Evolutionary conservation across 345 rosid genomes (phyloP), one percentile per base, ranked within the genome.

Genomic region (Kandelia obovata): DNA sequence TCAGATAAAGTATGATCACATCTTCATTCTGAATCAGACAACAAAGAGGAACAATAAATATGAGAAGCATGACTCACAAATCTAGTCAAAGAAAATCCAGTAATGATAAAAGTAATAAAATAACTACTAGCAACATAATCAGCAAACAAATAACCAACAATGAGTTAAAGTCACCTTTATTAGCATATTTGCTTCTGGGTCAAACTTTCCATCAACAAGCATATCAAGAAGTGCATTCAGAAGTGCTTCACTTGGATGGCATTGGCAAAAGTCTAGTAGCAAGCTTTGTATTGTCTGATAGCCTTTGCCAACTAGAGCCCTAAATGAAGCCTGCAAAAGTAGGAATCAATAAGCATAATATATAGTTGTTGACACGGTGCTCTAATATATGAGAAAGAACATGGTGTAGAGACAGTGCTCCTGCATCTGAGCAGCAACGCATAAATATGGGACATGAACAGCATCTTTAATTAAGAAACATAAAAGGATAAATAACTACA

Each of bases 161-260:
- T 21, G 26, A 21, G 8, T 11, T 10, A 56, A 73, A 43, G 65
- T 77, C 64, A 91, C 98, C 97, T 91, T 84, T 76, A 93, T 80
- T 58, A 82, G 86, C 66, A 83, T 87, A 73, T 75, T 85, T 74
- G 84, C 80, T 57, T 84, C 84, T 62, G 81, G 63, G 75, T 91
- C 97, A 81, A 91, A 93, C 68, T 75, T 88, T 43, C 98, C 97
- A 83, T 94, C 98, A 70, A 91, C 98, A 74, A 94, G 97, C 98
- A 94, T 94, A 79, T 91, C 97, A 77, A 94, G 96, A 56, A 94
- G 87, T 67, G 96, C 88, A 74, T 79, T 84, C 65, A 91, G 72
- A 79, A 94, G 95, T 68, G 78, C 84, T 83, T 87, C 91, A 75
- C 88, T 85, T 59, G 96, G 98, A 78, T 64, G 73, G 88, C 90